Evolutionary conservation across 176 grass and related monocot genomes (phyloP), one percentile per base, ranked within the genome.

Genomic region (Rhynchospora breviuscula): DNA sequence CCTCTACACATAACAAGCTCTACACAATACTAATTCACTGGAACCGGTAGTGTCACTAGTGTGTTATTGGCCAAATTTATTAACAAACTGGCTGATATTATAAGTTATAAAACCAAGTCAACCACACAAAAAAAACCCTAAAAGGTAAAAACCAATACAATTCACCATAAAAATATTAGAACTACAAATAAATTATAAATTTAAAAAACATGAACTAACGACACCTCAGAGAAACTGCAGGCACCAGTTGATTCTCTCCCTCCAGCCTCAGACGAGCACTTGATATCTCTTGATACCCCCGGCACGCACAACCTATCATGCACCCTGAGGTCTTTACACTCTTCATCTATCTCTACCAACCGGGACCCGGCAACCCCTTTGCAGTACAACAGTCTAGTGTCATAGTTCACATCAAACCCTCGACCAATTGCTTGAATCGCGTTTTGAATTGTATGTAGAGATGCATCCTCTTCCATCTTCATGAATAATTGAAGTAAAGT

Each of bases 341-440:
- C 70, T 68, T 85, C 85, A 76, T 87, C 85, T 18, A 88, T 69
- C 53, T 86, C 71, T 21, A 88, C 63, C 35, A 89, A 82, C 8
- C 88, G 79, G 57, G 87, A 85, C 3, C 85, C 89, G 1, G 60
- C 69, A 3, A 67, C 13, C 8, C 85, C 90, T 54, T 92, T 92
- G 87, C 88, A 92, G 85, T 92, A 92, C 19, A 92, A 64, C 49
- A 92, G 71, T 80, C 88, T 87, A 10, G 71, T 90, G 33, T 92
- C 90, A 17, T 79, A 87, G 78, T 85, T 92, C 29, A 85, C 83
- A 22, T 92, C 88, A 45, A 92, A 92, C 15, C 90, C 88, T 57
- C 88, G 33, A 33, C 90, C 88, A 47, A 92, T 67, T 26, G 85
- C 88, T 21, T 90, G 60, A 68, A 89, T 83, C 48, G 79, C 84